phyloP scores from a whole-genome alignment of 2,329 filamentous ascomycete genomes.

The Neonectria sp. region DNA sequence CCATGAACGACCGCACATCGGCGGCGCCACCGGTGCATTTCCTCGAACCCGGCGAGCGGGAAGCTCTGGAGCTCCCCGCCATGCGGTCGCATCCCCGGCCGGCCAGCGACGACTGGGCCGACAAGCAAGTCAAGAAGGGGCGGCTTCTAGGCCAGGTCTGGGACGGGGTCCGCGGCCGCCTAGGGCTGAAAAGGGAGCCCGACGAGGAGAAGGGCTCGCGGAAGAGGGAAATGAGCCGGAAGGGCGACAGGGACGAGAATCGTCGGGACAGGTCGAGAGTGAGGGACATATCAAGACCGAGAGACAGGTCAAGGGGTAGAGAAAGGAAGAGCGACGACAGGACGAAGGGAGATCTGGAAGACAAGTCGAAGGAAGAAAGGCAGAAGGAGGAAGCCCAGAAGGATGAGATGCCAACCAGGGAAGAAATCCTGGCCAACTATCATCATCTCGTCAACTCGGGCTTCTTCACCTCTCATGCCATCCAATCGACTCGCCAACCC shows the following conservation, averaged over 20 bases:
- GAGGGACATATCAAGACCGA: constrained; percentile 14
- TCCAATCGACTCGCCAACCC: constrained; percentile 68
- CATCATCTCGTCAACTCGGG: constrained; percentile 69
- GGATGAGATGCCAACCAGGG: constrained; percentile 53
- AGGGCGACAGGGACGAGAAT: constrained; percentile 36
- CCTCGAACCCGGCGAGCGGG: constrained; percentile 61
- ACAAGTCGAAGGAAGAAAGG: constrained; percentile 23
- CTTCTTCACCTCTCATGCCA: constrained; percentile 72
- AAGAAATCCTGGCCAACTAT: constrained; percentile 71
- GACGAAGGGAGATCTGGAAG: constrained; percentile 28
- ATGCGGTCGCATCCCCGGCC: constrained; percentile 36
- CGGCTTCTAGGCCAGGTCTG: constrained; percentile 56
- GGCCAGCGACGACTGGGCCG: constrained; percentile 51
- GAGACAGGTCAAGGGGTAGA: constrained; percentile 29
- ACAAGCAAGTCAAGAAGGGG: constrained; percentile 49
- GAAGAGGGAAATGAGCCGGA: constrained; percentile 43
- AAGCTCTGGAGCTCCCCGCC: constrained; percentile 48
- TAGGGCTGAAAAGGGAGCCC: constrained; percentile 49
- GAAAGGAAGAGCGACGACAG: constrained; percentile 38
- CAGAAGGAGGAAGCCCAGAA: constrained; percentile 27
- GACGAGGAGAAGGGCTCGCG: constrained; percentile 44
- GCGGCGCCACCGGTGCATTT: constrained; percentile 79
- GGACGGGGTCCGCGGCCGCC: constrained; percentile 55
- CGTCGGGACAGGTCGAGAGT: constrained; percentile 20
- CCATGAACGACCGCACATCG: constrained; percentile 87